phyloP scores from a whole-genome alignment of 352 stramenopile genomes.

The Phytophthora meadii region DNA sequence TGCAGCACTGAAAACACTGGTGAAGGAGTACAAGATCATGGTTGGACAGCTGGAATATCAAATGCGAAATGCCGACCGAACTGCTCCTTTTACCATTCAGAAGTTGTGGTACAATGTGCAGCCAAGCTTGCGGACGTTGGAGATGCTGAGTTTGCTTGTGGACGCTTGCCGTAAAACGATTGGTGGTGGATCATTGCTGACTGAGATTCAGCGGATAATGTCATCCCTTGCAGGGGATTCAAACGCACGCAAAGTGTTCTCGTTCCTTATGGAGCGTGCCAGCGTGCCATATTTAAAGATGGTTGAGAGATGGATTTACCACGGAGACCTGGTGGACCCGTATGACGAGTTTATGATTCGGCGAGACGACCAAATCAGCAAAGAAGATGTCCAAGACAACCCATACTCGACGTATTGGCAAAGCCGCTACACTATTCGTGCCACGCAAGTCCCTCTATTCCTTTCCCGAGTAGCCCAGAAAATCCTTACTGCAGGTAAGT shows the following conservation, averaged over 20 bases:
- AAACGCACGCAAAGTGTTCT: conserved; percentile 79
- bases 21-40: conserved; percentile 95
- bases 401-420: conserved; percentile 93
- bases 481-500: conserved; percentile 93
- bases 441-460: conserved; percentile 84
- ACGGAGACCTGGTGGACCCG: conserved; percentile 89
- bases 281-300: conserved; percentile 91
- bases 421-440: conserved; percentile 81
- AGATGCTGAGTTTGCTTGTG: conserved; percentile 90
- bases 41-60: conserved; percentile 91
- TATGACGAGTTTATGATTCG: conserved; percentile 94
- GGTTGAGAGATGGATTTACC: conserved; percentile 91
- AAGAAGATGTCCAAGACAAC: conserved; percentile 88
- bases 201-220: conserved; percentile 88
- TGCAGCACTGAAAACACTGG: conserved; percentile 89
- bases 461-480: conserved; percentile 79
- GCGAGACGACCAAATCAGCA: conserved; percentile 76
- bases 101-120: conserved; percentile 94
- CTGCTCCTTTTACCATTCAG: conserved; percentile 80
- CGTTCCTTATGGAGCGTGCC: conserved; percentile 85
- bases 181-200: conserved; percentile 93
- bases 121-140: conserved; percentile 92
- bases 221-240: conserved; percentile 80
- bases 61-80: conserved; percentile 44
- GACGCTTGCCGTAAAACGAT: conserved; percentile 72